phyloP scores from a whole-genome alignment of 129 eudicot genomes.

The Centella asiatica region DNA sequence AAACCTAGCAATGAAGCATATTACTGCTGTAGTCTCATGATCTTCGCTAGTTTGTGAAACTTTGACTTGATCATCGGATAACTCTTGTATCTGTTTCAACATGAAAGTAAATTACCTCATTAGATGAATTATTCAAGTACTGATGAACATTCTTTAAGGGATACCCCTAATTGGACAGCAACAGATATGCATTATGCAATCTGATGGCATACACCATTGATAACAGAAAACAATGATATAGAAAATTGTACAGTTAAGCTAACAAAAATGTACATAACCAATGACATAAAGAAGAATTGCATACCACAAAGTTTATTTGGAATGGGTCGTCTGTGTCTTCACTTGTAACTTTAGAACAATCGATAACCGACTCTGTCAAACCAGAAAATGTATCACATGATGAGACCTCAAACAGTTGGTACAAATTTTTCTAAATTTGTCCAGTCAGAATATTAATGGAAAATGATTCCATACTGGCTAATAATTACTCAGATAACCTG shows the following conservation, averaged over 20 bases:
- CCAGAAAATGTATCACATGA: slow-evolving; percentile 1
- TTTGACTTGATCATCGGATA: slow-evolving; percentile 30
- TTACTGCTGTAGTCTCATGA: slow-evolving; percentile 42
- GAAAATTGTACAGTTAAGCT: not conserved
- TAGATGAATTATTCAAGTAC: not conserved
- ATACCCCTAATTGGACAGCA: not conserved
- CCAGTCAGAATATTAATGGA: not conserved
- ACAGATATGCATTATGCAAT: not conserved
- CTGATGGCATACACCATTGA: not conserved
- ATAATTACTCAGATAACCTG: not conserved
- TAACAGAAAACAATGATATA: not conserved
- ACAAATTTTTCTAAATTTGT: not conserved
- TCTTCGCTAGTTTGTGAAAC: slow-evolving; percentile 26
- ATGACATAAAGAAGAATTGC: not conserved
- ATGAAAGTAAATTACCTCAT: slow-evolving; percentile 7
- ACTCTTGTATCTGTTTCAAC: slow-evolving; percentile 50
- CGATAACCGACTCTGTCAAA: slow-evolving; percentile 34
- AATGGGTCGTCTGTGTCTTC: slow-evolving; percentile 47
- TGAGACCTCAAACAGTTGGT: not conserved
- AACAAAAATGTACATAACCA: not conserved
- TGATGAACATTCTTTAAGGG: no score
- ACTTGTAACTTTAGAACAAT: slow-evolving; percentile 22
- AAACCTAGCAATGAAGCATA: not conserved
- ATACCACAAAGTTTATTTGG: slow-evolving; percentile 41
- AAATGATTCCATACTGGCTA: not conserved